phyloP scores from a whole-genome alignment of 768 basidiomycete genomes.

The Chlorophyllum brunneum region DNA sequence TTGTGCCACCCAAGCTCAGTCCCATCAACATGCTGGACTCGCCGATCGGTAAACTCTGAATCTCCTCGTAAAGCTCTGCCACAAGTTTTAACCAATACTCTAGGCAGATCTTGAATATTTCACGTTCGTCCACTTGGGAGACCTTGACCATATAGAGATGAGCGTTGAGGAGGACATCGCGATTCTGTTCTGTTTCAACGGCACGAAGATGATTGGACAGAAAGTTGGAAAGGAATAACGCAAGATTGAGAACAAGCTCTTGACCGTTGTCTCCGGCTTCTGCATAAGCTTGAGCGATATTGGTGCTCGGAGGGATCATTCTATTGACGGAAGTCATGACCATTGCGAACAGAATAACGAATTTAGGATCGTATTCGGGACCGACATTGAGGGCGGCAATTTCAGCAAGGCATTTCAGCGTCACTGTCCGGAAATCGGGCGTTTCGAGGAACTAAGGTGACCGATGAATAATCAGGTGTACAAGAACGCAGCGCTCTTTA shows the following conservation, averaged over 20 bases:
- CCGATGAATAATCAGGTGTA: slow-evolving; percentile 12
- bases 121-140: slow-evolving; percentile 95
- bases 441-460: slow-evolving; percentile 84
- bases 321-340: slow-evolving; percentile 97
- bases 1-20: slow-evolving; percentile 72
- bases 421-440: slow-evolving; percentile 95
- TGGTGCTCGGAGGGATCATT: slow-evolving; percentile 94
- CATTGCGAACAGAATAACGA: slow-evolving; percentile 95
- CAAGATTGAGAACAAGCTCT: slow-evolving; percentile 94
- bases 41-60: slow-evolving; percentile 86
- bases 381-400: slow-evolving; percentile 94
- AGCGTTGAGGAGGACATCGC: slow-evolving; percentile 91
- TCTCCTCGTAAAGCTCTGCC: slow-evolving; percentile 94
- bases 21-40: slow-evolving; percentile 87
- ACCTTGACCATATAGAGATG: slow-evolving; percentile 99
- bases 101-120: slow-evolving; percentile 98
- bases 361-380: slow-evolving; percentile 97
- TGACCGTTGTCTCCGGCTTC: slow-evolving; percentile 90
- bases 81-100: slow-evolving; percentile 98
- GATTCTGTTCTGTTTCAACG: slow-evolving; percentile 89
- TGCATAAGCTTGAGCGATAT: slow-evolving; percentile 89
- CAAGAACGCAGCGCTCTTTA: slow-evolving; percentile 16
- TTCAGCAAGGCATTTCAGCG: slow-evolving; percentile 94
- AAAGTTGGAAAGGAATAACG: slow-evolving; percentile 97
- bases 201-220: slow-evolving; percentile 88